Conservation (phyloP, 441 rosid genomes). For the Jatropha podagrica region DNA sequence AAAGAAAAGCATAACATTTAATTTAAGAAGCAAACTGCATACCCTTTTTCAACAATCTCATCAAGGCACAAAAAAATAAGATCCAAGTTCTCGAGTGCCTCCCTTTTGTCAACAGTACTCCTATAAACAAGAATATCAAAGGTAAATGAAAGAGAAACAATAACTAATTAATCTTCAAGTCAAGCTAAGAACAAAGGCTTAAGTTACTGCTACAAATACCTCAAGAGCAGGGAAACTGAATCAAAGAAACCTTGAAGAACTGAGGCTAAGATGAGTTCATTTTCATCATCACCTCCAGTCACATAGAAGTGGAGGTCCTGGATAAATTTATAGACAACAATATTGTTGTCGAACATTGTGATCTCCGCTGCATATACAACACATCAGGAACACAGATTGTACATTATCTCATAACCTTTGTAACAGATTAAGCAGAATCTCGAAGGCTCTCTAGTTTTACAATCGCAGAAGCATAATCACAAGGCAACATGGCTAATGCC, state of each 20-base stretch:
- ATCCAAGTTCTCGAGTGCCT: conserved; percentile 88
- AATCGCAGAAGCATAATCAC: neutral
- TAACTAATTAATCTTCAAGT: conserved; percentile 4
- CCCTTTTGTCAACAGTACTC: conserved; percentile 82
- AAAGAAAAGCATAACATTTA: neutral
- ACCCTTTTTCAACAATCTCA: conserved; percentile 96
- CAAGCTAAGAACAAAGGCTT: neutral
- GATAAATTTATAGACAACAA: conserved; percentile 53
- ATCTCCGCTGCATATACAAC: conserved; percentile 54
- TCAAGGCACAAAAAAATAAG: conserved; percentile 81
- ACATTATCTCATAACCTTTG: neutral
- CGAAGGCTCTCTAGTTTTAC: neutral
- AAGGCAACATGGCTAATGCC: neutral
- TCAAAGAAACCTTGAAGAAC: conserved; percentile 92
- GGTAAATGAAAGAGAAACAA: conserved; percentile 10
- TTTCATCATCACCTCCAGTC: conserved; percentile 70
- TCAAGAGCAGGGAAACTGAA: conserved; percentile 72
- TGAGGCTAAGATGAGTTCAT: conserved; percentile 78
- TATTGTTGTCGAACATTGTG: conserved; percentile 53
- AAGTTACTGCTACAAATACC: conserved; percentile 38
- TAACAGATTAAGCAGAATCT: neutral
- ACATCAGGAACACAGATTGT: neutral
- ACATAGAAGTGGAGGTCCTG: conserved; percentile 76
- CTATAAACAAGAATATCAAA: conserved; percentile 34
- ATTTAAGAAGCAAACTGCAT: conserved; percentile 20